Conservation (phyloP, 371 early-diverging fungal genomes). For the Choanephora cucurbitarum region DNA sequence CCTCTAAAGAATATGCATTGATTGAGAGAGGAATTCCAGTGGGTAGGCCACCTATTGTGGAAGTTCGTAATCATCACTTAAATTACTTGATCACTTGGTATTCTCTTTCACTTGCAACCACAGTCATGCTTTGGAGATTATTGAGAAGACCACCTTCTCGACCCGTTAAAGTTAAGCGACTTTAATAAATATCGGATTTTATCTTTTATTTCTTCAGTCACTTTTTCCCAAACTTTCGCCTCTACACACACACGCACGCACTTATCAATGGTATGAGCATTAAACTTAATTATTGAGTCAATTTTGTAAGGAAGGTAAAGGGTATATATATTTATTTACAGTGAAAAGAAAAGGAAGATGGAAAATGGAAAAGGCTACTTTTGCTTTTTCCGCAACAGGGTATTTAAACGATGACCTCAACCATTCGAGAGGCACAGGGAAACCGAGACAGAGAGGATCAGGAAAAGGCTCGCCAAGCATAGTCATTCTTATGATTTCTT, state of each 20-base stretch:
- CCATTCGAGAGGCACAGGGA: not conserved
- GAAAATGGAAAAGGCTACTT: too few relatives aligned
- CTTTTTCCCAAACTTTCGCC: too few relatives aligned
- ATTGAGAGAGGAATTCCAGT: conserved; percentile 72
- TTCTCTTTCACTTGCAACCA: conserved; percentile 66
- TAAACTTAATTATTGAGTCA: too few relatives aligned
- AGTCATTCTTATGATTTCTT: not conserved
- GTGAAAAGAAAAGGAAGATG: too few relatives aligned
- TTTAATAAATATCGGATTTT: not conserved
- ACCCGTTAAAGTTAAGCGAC: conserved; percentile 37
- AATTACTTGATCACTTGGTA: conserved; percentile 92
- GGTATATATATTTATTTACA: not conserved
- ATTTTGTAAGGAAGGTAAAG: too few relatives aligned
- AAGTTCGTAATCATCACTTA: conserved; percentile 83
- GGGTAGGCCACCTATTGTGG: conserved; percentile 69
- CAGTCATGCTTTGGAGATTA: conserved; percentile 65
- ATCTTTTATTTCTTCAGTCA: too few relatives aligned
- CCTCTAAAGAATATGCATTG: conserved; percentile 44
- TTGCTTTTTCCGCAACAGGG: not conserved
- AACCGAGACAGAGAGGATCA: not conserved
- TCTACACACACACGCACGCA: too few relatives aligned
- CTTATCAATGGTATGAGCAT: not conserved
- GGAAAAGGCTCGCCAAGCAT: not conserved
- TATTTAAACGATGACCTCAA: not conserved
- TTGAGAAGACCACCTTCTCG: conserved; percentile 43